Conservation (phyloP, 2,329 filamentous ascomycete genomes). For the Verticillium albo-atrum region DNA sequence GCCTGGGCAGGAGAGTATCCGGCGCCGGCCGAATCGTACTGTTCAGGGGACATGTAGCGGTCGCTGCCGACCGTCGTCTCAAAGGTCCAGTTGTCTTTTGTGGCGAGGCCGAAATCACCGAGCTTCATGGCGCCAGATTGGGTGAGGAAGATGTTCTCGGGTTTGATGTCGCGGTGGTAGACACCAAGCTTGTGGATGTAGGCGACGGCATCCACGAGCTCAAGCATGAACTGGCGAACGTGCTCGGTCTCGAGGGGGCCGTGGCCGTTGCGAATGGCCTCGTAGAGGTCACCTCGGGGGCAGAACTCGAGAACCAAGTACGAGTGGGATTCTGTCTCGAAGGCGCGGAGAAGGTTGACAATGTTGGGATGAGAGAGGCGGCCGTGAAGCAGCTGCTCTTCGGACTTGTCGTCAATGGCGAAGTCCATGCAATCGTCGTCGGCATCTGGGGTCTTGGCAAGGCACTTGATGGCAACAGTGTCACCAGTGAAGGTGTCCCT, state of each 20-base stretch:
- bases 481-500: constrained; percentile 72
- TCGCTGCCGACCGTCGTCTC: constrained; percentile 95
- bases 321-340: constrained; percentile 85
- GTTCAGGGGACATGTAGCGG: constrained; percentile 98
- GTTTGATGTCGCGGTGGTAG: constrained; percentile 98
- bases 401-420: constrained; percentile 75
- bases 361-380: constrained; percentile 82
- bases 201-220: constrained; percentile 83
- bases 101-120: constrained; percentile 92
- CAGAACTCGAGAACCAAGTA: constrained; percentile 96
- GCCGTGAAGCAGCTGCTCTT: constrained; percentile 75
- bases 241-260: constrained; percentile 94
- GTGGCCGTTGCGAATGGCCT: constrained; percentile 85
- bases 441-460: constrained; percentile 74
- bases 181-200: constrained; percentile 89
- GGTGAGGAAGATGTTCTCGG: constrained; percentile 96
- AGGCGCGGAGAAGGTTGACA: constrained; percentile 86
- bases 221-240: constrained; percentile 94
- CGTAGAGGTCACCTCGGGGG: constrained; percentile 91
- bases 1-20: constrained; percentile 93
- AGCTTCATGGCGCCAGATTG: constrained; percentile 89
- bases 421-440: constrained; percentile 58
- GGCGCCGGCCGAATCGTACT: constrained; percentile 82
- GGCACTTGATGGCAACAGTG: constrained; percentile 90
- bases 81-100: constrained; percentile 82